Percentiles rank a stretch among this genome's conserved stretches.
phyloP scores from a whole-genome alignment of 306 rosid genomes.

The Dalbergia cochinchinensis region DNA sequence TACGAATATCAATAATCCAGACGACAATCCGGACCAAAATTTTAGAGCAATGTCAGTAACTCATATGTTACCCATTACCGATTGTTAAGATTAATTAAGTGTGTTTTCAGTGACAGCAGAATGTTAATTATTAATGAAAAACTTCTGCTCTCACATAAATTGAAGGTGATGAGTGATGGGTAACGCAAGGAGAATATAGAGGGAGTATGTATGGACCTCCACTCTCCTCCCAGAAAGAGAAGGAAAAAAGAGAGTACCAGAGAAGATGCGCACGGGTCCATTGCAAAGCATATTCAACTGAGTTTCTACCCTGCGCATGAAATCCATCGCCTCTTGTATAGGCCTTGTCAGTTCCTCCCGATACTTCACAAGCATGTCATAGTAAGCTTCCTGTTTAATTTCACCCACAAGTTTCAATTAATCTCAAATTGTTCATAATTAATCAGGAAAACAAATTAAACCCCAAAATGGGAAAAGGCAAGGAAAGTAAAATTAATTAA shows the following conservation, averaged over 20 bases:
- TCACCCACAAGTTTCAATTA: constrained; percentile 28
- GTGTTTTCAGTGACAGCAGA: not conserved
- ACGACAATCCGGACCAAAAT: constrained; percentile 17
- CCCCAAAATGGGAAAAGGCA: constrained; percentile 10
- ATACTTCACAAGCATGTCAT: constrained; percentile 93
- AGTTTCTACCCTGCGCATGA: constrained; percentile 84
- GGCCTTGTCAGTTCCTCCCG: constrained; percentile 93
- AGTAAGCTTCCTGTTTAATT: constrained; percentile 80
- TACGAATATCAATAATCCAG: constrained; percentile 34
- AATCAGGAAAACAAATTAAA: not conserved
- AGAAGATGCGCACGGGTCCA: constrained; percentile 72
- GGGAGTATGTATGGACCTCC: not conserved
- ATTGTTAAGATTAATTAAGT: constrained; percentile 19
- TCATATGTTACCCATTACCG: not conserved
- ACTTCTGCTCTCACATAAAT: not conserved
- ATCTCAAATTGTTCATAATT: not conserved
- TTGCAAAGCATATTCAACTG: constrained; percentile 80
- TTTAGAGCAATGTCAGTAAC: constrained; percentile 11
- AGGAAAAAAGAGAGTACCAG: constrained; percentile 52
- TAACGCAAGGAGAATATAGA: not conserved
- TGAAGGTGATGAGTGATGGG: not conserved
- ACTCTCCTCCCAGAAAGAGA: too few species aligned
- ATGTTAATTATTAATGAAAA: not conserved
- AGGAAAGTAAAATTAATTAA: too few species aligned
- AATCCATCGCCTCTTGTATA: constrained; percentile 95